Percentiles rank a stretch among this genome's conserved stretches.
These are phyloP conservation scores for Penicillium rolfsii DNA, from an alignment of 2,329 filamentous ascomycete species.

Conservation along the genomic window DNA sequence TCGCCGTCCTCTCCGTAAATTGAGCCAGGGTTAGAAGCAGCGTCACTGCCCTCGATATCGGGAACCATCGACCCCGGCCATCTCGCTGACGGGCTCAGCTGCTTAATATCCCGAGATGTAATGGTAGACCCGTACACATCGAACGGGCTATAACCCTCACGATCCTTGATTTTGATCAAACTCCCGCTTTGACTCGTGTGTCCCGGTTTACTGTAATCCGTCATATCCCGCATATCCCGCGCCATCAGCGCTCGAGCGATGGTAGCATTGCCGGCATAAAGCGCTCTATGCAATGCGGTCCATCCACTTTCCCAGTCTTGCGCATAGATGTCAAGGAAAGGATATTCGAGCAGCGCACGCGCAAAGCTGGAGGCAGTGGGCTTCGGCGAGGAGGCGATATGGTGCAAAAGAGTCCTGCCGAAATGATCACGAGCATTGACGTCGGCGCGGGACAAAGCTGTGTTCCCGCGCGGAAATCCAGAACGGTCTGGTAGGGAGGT, in stretches of 20 bases:
- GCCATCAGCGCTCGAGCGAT: constrained; percentile 81
- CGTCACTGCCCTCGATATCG: constrained; percentile 50
- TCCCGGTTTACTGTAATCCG: constrained; percentile 60
- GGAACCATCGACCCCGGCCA: constrained; percentile 46
- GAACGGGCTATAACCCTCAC: constrained; percentile 91
- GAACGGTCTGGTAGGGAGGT: constrained; percentile 49
- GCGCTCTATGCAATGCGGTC: constrained; percentile 88
- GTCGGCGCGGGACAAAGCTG: constrained; percentile 63
- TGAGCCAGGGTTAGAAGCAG: constrained; percentile 34
- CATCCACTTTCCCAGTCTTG: constrained; percentile 93
- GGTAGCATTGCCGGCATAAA: constrained; percentile 87
- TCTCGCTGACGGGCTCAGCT: constrained; percentile 31
- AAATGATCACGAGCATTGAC: constrained; percentile 82
- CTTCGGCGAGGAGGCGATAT: constrained; percentile 75
- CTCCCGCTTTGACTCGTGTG: constrained; percentile 66
- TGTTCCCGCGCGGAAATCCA: constrained; percentile 24
- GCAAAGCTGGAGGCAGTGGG: constrained; percentile 74
- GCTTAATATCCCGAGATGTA: constrained; percentile 69
- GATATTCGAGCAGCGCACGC: constrained; percentile 76
- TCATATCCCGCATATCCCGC: constrained; percentile 70
- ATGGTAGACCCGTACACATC: constrained; percentile 91
- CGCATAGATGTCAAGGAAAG: constrained; percentile 78
- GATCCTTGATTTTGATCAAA: constrained; percentile 92
- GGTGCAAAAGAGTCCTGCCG: constrained; percentile 81
- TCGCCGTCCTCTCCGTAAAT: constrained; percentile 55